Evolutionary conservation across 108 stramenopile species (phyloP).

Genomic region (Cyclotella cryptica): DNA sequence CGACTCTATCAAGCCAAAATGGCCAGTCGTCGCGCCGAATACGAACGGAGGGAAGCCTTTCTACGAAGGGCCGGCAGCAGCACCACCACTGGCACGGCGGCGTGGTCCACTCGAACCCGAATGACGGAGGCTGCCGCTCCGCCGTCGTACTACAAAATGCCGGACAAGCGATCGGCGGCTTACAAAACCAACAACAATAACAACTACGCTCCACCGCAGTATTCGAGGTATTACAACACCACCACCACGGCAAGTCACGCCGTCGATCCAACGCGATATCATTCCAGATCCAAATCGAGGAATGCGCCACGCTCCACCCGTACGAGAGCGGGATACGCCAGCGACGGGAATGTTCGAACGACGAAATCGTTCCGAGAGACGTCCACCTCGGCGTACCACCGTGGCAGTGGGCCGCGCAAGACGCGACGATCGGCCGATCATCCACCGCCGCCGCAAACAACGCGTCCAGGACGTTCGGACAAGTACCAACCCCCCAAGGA

Average conservation of each 20-base stretch:
- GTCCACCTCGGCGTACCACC: background rate
- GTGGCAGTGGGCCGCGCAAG: too few relatives aligned
- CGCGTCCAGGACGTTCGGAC: too few relatives aligned
- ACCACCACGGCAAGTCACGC: too few relatives aligned
- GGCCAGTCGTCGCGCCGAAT: constrained; percentile 36
- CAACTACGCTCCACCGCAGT: too few relatives aligned
- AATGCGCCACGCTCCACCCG: background rate
- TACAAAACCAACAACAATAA: too few relatives aligned
- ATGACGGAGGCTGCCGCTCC: background rate
- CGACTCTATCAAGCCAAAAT: constrained; percentile 42
- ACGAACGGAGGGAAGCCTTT: constrained; percentile 46
- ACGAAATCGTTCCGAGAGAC: background rate
- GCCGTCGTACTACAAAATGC: background rate
- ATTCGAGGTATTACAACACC: too few relatives aligned
- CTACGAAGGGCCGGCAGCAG: constrained; percentile 18
- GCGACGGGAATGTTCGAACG: background rate
- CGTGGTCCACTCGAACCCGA: background rate
- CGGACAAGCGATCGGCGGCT: too few relatives aligned
- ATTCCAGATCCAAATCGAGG: background rate
- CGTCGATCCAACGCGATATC: background rate
- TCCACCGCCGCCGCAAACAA: too few relatives aligned
- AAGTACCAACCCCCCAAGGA: background rate
- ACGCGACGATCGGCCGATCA: too few relatives aligned
- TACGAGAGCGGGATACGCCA: background rate
- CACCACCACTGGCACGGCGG: background rate